Evolutionary conservation across 1,284 basidiomycete species (phyloP).

Genomic region (Irpex sp.): DNA sequence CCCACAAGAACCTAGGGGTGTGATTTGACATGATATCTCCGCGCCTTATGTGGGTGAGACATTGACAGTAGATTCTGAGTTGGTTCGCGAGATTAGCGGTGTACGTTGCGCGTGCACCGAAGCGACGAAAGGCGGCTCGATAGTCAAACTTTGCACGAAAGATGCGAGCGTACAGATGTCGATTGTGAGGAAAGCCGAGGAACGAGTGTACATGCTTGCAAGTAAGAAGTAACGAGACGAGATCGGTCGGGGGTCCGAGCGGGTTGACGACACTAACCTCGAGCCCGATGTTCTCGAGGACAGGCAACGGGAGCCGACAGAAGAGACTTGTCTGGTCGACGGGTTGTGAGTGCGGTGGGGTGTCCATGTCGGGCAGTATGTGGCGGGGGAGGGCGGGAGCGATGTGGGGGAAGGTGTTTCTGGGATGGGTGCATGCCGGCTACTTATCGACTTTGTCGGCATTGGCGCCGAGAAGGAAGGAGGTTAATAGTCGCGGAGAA

Average conservation of each 20-base stretch:
- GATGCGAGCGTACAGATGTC: conserved; percentile 54
- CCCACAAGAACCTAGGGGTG: conserved; percentile 47
- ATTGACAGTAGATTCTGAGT: conserved; percentile 38
- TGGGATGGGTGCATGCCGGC: conserved; percentile 5
- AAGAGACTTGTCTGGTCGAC: conserved; percentile 21
- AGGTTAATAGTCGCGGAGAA: neutral
- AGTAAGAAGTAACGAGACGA: conserved; percentile 48
- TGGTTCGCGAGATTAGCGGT: conserved; percentile 44
- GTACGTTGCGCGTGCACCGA: conserved; percentile 34
- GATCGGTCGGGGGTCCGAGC: conserved; percentile 36
- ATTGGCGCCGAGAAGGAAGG: neutral
- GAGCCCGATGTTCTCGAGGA: conserved; percentile 55
- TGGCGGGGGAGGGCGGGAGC: neutral
- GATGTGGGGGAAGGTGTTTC: neutral
- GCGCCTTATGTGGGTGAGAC: conserved; percentile 39
- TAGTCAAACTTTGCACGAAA: conserved; percentile 63
- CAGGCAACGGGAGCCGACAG: conserved; percentile 53
- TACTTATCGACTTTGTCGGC: conserved; percentile 3
- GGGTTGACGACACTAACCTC: conserved; percentile 40
- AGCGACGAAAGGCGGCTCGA: conserved; percentile 51
- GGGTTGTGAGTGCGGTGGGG: neutral
- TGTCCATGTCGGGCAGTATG: neutral
- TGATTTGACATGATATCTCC: conserved; percentile 30
- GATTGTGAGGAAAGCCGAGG: conserved; percentile 46
- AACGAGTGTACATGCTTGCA: conserved; percentile 39